Conservation (phyloP, 2,329 filamentous ascomycete species). For the Hirsutella rhossiliensis region DNA sequence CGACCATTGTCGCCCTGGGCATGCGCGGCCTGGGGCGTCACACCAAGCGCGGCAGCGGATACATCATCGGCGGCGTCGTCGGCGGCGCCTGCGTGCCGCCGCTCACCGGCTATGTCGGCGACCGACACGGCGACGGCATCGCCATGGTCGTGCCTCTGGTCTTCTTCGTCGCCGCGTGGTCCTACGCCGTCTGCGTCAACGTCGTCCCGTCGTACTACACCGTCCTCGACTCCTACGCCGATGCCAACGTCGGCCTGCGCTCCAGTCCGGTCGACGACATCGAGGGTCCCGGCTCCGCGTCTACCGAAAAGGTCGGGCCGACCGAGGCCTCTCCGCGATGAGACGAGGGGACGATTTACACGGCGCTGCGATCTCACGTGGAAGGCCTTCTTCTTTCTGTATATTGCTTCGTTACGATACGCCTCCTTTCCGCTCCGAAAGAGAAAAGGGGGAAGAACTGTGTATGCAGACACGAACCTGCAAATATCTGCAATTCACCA, state of each 20-base stretch:
- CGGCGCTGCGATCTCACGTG: no score
- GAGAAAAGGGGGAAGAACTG: no score
- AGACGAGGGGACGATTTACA: no score
- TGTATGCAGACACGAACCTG: no score
- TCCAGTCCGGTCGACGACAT: constrained; percentile 8
- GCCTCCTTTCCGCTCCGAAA: no score
- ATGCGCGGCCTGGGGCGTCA: constrained; percentile 66
- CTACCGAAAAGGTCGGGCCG: constrained; percentile 3
- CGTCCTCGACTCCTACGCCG: constrained; percentile 46
- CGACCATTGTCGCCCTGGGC: constrained; percentile 66
- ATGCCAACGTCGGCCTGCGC: constrained; percentile 18
- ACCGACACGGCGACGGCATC: constrained; percentile 44
- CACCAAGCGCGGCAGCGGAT: constrained; percentile 64
- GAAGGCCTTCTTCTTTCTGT: no score
- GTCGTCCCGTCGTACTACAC: constrained; percentile 52
- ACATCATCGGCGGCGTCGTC: constrained; percentile 54
- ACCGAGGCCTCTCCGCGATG: background rate
- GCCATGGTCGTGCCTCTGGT: constrained; percentile 55
- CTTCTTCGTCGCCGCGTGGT: constrained; percentile 45
- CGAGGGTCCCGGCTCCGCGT: background rate
- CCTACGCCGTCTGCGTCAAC: constrained; percentile 50
- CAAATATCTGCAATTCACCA: background rate
- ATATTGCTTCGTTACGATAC: no score
- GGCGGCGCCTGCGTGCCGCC: constrained; percentile 67
- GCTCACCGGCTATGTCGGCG: constrained; percentile 55